phyloP scores from a whole-genome alignment of 2,329 filamentous ascomycete species.

The Ophiostoma quercus region DNA sequence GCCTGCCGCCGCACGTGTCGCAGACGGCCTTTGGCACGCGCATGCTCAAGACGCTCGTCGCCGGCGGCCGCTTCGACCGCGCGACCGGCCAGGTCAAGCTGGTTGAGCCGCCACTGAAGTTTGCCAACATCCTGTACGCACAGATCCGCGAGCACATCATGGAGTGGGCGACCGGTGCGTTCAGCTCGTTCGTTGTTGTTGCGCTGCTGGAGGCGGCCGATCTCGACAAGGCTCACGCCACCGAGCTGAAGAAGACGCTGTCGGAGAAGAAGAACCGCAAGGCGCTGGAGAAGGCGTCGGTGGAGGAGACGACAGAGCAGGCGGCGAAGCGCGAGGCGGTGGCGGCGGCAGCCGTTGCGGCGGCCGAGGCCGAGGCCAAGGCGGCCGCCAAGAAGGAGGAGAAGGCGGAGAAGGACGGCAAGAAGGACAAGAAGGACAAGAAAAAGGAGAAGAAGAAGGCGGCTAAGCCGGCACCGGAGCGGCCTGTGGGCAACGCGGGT shows the following conservation, averaged over 20 bases:
- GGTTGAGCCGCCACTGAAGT: constrained; percentile 70
- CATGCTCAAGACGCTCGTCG: constrained; percentile 85
- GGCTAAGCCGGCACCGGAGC: constrained; percentile 32
- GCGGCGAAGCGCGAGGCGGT: constrained; percentile 39
- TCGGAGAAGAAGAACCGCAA: constrained; percentile 71
- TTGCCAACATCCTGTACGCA: constrained; percentile 75
- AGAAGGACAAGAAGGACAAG: constrained; percentile 27
- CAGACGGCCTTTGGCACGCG: constrained; percentile 62
- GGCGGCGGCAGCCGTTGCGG: constrained; percentile 39
- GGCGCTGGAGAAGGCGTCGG: constrained; percentile 62
- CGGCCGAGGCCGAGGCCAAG: constrained; percentile 43
- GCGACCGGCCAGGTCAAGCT: constrained; percentile 64
- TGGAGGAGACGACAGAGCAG: constrained; percentile 51
- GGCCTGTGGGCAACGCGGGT: constrained; percentile 55
- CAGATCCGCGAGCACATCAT: constrained; percentile 69
- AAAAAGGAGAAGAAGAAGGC: constrained; percentile 38
- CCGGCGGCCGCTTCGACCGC: constrained; percentile 80
- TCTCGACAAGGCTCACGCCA: constrained; percentile 65
- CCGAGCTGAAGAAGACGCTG: constrained; percentile 63
- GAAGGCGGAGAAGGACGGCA: constrained; percentile 33
- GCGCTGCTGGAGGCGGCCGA: constrained; percentile 66
- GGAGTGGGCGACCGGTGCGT: constrained; percentile 72
- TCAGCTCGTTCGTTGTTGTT: constrained; percentile 81
- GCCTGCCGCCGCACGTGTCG: constrained; percentile 51
- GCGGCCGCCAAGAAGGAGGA: constrained; percentile 43